Conservation (phyloP, 768 basidiomycete genomes). For the Russula earlei region DNA sequence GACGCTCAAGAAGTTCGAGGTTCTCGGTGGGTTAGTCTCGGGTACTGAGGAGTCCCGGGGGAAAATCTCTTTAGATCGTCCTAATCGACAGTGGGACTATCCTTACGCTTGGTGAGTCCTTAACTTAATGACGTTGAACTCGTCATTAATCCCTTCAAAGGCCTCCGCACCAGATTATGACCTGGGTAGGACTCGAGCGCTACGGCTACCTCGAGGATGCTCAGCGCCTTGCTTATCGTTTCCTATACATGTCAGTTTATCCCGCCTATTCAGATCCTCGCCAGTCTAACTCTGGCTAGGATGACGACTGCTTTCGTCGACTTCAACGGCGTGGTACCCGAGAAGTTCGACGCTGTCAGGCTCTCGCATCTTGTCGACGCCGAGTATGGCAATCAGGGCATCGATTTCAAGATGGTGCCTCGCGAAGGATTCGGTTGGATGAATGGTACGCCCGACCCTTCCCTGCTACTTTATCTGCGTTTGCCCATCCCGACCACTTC, state of each 20-base stretch:
- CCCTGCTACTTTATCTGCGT: background rate
- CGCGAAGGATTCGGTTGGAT: constrained; percentile 99
- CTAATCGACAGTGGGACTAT: constrained; percentile 98
- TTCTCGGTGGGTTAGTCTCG: constrained; percentile 87
- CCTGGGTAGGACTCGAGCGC: constrained; percentile 93
- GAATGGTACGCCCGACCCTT: constrained; percentile 52
- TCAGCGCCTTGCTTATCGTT: constrained; percentile 87
- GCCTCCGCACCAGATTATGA: constrained; percentile 98
- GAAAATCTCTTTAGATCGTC: constrained; percentile 89
- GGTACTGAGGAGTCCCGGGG: constrained; percentile 96
- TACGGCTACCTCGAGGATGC: constrained; percentile 94
- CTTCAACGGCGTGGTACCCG: constrained; percentile 96
- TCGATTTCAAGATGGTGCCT: constrained; percentile 97
- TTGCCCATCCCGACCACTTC: background rate
- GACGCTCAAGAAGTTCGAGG: constrained; percentile 92
- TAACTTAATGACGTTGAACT: background rate
- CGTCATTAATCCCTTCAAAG: constrained; percentile 28
- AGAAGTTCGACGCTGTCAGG: constrained; percentile 98
- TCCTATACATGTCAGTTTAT: constrained; percentile 82
- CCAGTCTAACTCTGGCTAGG: constrained; percentile 33
- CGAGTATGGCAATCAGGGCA: constrained; percentile 92
- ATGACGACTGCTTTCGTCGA: constrained; percentile 93
- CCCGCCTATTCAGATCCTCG: background rate
- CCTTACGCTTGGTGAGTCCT: constrained; percentile 65
- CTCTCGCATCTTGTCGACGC: constrained; percentile 94